Conservation (phyloP, 441 rosid species). For the Pelargonium hybrid region DNA sequence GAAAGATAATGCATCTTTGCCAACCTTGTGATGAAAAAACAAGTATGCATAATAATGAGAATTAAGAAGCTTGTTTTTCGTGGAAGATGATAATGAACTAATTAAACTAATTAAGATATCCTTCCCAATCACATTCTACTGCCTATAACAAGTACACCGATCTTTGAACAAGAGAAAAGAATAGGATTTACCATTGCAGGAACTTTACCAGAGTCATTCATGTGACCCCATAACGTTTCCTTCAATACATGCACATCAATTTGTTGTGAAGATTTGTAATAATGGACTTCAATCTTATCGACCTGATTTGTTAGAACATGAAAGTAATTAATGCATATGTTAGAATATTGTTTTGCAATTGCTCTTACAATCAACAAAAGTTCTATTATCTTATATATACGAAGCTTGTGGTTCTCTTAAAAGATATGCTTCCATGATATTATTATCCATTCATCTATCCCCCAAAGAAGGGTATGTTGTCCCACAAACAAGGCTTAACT, state of each 20-base stretch:
- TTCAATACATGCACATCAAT: conserved; percentile 78
- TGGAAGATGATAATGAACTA: neutral
- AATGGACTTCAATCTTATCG: conserved; percentile 62
- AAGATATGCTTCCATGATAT: neutral
- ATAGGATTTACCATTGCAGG: conserved; percentile 34
- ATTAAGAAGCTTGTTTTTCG: neutral
- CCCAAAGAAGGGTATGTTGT: too few species aligned
- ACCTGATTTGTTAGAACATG: conserved; percentile 37
- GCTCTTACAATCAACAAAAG: too few species aligned
- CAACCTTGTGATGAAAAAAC: conserved; percentile 14
- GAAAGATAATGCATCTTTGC: conserved; percentile 45
- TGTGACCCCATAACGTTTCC: conserved; percentile 72
- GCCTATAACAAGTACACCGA: neutral
- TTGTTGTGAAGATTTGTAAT: conserved; percentile 79
- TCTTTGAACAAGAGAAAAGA: neutral
- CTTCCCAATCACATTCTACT: neutral
- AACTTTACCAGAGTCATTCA: conserved; percentile 38
- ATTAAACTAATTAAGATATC: neutral
- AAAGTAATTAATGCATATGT: neutral
- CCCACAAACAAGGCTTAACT: neutral
- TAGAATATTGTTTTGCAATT: conserved; percentile 1
- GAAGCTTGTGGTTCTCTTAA: neutral
- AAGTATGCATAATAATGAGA: neutral
- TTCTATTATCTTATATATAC: neutral
- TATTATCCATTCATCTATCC: too few species aligned